These are phyloP conservation scores for Porphyrellus sp. DNA, from an alignment of 1,284 basidiomycete genomes.

Conservation along the genomic window DNA sequence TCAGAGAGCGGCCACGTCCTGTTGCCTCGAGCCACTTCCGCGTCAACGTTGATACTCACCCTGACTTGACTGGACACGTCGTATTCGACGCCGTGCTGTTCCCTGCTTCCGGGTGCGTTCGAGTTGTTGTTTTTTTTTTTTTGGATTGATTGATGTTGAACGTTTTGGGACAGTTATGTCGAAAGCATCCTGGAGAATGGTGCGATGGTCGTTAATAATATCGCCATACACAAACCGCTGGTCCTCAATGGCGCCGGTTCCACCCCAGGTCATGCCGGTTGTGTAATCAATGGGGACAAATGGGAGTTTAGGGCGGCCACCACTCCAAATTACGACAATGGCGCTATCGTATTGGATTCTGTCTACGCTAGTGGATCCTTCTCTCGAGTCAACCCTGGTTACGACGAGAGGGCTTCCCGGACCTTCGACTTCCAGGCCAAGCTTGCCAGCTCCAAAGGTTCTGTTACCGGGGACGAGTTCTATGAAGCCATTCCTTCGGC, in stretches of 20 bases:
- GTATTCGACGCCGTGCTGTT: constrained; percentile 31
- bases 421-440: constrained; percentile 25
- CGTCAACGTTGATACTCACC: constrained; percentile 27
- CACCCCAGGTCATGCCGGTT: constrained; percentile 25
- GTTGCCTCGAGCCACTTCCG: constrained; percentile 26
- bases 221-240: constrained; percentile 29
- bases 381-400: constrained; percentile 28
- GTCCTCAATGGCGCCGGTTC: constrained; percentile 20
- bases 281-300: constrained; percentile 24
- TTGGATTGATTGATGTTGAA: background rate
- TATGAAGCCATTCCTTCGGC: constrained; percentile 25
- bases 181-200: constrained; percentile 34
- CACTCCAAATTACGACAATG: constrained; percentile 22
- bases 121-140: background rate
- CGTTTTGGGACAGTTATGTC: constrained; percentile 18
- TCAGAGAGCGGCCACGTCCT: constrained; percentile 24
- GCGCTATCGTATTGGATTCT: constrained; percentile 27
- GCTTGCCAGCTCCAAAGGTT: constrained; percentile 21
- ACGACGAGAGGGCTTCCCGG: constrained; percentile 19
- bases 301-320: constrained; percentile 32
- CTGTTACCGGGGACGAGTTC: constrained; percentile 25
- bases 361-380: constrained; percentile 31
- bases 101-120: constrained; percentile 30
- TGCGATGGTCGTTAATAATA: constrained; percentile 28
- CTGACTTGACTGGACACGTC: constrained; percentile 30